These are phyloP conservation scores for Eucalyptus shirleyi DNA, from an alignment of 345 rosid species.

Conservation along the genomic window DNA sequence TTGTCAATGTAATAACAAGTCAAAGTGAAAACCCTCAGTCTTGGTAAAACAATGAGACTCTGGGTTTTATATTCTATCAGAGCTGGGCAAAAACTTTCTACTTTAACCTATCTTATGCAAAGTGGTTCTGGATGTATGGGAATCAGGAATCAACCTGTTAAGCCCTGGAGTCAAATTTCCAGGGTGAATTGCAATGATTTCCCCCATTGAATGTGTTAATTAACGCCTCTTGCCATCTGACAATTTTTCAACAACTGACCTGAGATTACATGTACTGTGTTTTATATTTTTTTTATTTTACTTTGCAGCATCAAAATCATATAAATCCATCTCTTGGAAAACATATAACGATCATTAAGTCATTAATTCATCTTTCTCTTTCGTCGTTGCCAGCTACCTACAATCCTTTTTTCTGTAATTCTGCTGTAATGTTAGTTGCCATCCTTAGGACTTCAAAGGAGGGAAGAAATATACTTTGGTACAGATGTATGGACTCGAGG, in stretches of 20 bases:
- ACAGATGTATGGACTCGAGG: neutral
- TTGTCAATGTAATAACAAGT: neutral
- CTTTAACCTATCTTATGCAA: neutral
- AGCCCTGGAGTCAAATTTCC: neutral
- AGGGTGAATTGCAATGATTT: neutral
- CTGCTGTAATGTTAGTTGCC: neutral
- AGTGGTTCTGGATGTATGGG: neutral
- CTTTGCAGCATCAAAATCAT: neutral
- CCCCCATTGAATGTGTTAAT: neutral
- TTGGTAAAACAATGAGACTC: neutral
- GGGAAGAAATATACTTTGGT: neutral
- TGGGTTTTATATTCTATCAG: neutral
- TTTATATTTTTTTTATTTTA: fast-evolving
- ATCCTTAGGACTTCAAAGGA: neutral
- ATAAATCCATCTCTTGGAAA: neutral
- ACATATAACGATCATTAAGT: neutral
- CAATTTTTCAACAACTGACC: neutral
- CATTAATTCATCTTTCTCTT: neutral
- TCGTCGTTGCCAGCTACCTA: neutral
- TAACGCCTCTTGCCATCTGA: neutral
- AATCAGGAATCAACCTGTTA: neutral
- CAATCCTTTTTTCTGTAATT: neutral
- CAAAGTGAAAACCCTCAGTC: neutral
- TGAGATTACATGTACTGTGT: neutral
- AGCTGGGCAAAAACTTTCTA: neutral